Conservation (phyloP, 805 yeast genomes). For the Nakazawaea populi region DNA sequence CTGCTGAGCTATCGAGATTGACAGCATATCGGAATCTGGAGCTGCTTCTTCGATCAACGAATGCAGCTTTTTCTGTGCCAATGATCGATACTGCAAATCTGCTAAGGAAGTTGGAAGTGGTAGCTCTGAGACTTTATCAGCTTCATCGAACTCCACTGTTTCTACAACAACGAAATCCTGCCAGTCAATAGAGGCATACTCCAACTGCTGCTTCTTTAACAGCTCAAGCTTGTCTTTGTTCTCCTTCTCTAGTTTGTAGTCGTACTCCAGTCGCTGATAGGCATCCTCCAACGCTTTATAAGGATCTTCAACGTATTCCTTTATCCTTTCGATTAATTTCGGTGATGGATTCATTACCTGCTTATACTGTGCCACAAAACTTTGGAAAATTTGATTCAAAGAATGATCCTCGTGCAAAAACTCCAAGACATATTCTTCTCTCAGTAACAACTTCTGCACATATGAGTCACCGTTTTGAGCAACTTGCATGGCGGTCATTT, state of each 20-base stretch:
- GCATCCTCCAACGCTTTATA: conserved; percentile 39
- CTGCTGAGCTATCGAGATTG: too few species aligned
- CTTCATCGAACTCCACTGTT: conserved; percentile 56
- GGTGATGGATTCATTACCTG: conserved; percentile 24
- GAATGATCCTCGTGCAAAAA: conserved; percentile 61
- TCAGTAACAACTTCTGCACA: conserved; percentile 30
- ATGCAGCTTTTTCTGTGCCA: conserved; percentile 42
- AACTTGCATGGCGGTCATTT: conserved; percentile 63
- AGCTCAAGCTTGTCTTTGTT: conserved; percentile 23
- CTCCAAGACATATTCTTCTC: conserved; percentile 44
- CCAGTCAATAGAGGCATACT: conserved; percentile 83
- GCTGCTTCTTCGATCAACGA: conserved; percentile 35
- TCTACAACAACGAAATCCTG: conserved; percentile 71
- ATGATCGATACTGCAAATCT: conserved; percentile 56
- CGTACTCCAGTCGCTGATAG: conserved; percentile 51
- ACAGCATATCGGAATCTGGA: conserved; percentile 25
- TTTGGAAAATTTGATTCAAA: conserved; percentile 43
- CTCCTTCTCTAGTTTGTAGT: conserved; percentile 29
- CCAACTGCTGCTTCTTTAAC: conserved; percentile 35
- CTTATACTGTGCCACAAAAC: conserved; percentile 52
- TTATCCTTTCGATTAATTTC: conserved; percentile 14
- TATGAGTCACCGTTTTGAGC: conserved; percentile 53
- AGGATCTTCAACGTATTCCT: conserved; percentile 24
- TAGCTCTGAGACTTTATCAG: conserved; percentile 53
- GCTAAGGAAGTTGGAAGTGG: conserved; percentile 49